These are phyloP conservation scores for Eucalyptus cladocalyx DNA, from an alignment of 345 rosid genomes.

Conservation along the genomic window DNA sequence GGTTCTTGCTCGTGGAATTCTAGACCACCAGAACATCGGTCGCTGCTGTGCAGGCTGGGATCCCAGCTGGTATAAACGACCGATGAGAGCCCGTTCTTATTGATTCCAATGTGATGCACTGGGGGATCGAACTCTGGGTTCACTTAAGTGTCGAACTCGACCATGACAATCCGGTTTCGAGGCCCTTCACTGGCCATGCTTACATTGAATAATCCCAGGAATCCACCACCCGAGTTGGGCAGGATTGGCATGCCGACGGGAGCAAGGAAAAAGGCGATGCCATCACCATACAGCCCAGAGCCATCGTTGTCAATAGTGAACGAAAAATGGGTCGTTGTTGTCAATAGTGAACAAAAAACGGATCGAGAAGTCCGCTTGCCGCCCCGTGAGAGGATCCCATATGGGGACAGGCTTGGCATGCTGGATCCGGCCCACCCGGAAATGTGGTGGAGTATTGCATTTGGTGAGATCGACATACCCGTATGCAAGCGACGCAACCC, in stretches of 20 bases:
- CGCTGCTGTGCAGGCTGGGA: too few species aligned
- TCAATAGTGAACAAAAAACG: background rate
- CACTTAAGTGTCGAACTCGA: background rate
- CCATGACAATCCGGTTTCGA: background rate
- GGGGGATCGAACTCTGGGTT: too few species aligned
- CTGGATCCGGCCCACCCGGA: background rate
- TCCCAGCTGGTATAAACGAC: too few species aligned
- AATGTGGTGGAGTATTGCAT: too few species aligned
- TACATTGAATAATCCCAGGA: background rate
- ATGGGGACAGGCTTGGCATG: background rate
- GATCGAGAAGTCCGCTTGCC: background rate
- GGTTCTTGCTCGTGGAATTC: too few species aligned
- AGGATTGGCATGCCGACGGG: background rate
- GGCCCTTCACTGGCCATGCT: background rate
- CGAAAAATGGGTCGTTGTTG: background rate
- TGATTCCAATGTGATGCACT: too few species aligned
- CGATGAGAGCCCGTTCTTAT: too few species aligned
- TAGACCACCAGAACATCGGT: too few species aligned
- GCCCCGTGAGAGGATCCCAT: background rate
- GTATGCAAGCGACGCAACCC: background rate
- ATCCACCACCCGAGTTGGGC: background rate
- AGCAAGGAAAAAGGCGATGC: background rate
- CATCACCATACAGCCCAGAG: background rate
- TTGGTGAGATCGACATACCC: background rate
- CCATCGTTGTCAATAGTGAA: background rate